Base-by-base conservation (phyloP, 305 asterid species). In the Coffea humblotiana region DNA sequence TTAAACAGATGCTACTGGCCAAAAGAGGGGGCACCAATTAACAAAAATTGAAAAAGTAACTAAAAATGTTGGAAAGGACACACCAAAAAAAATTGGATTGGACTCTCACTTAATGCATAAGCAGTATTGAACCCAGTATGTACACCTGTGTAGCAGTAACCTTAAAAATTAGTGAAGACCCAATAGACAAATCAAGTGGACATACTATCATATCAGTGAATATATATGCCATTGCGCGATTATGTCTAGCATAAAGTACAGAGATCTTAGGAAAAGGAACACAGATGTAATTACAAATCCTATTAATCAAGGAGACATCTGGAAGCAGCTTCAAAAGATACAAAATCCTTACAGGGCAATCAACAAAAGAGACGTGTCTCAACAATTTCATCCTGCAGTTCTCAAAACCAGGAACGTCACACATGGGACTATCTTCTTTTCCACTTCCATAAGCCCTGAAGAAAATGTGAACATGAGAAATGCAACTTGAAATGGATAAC, bases 391-490 rank as follows among this genome's bases (percentile, higher is more conserved):
- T 96, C 91, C 88, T 86, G 86, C 85, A 66, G 84, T 92, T 94
- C 92, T 96, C 98, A 89, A 88, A 94, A 19, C 99, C 99, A 80
- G 97, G 97, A 71, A 96, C 98, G 84, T 96, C 99, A 87, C 99
- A 96, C 89, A 86, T 86, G 79, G 99, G 99, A 45, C 87, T 87
- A 83, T 96, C 99, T 86, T 96, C 99, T 86, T 96, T 96, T 68
- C 96, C 98, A 80, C 99, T 96, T 80, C 99, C 99, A 84, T 92
- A 94, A 11, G 99, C 97, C 94, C 98, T 96, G 90, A 74, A 79
- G 79, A 75, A 54, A 77, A 67, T 15, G 48, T 45, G 68, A 56
- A 77, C 43, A 35, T 65, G 23, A 68, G 73, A 66, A 75, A 69
- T 56, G 45, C 29, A 11, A 68, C 77, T 76, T 78, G 78, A 66